Percentiles rank a stretch among this genome's conserved stretches.
phyloP scores from a whole-genome alignment of 1,284 basidiomycete genomes.

The Ganoderma lingzhi region DNA sequence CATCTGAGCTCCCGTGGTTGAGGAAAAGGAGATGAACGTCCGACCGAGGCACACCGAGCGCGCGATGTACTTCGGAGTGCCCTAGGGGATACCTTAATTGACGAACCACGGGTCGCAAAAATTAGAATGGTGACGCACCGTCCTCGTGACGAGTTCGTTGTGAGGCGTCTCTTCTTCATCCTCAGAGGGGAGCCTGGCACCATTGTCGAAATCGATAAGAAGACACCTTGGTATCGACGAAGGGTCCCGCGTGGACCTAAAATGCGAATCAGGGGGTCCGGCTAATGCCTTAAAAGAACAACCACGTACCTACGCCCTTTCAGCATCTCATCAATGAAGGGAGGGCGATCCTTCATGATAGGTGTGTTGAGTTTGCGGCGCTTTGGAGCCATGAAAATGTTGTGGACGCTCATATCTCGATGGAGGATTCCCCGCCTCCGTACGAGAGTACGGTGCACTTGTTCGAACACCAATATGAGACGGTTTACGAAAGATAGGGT shows the following conservation, averaged over 20 bases:
- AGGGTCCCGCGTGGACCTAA: neutral
- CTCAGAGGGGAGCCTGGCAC: neutral
- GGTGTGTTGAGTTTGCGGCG: neutral
- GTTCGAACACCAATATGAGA: neutral
- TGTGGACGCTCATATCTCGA: neutral
- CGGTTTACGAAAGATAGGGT: neutral
- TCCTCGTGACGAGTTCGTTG: neutral
- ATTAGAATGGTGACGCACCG: neutral
- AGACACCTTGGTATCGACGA: neutral
- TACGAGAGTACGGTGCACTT: neutral
- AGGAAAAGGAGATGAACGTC: neutral
- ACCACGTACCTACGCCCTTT: neutral
- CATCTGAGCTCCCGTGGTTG: neutral
- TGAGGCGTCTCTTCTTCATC: neutral
- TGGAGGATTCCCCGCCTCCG: neutral
- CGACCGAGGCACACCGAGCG: neutral
- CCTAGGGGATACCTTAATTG: neutral
- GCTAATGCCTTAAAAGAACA: neutral
- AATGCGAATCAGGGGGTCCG: neutral
- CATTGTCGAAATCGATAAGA: neutral
- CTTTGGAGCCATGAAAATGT: neutral
- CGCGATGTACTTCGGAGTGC: neutral
- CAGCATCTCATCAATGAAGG: neutral
- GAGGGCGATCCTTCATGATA: neutral
- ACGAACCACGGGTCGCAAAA: neutral